These are phyloP conservation scores for Sphaerostilbella broomeana DNA, from an alignment of 2,329 filamentous ascomycete genomes.

Conservation along the genomic window DNA sequence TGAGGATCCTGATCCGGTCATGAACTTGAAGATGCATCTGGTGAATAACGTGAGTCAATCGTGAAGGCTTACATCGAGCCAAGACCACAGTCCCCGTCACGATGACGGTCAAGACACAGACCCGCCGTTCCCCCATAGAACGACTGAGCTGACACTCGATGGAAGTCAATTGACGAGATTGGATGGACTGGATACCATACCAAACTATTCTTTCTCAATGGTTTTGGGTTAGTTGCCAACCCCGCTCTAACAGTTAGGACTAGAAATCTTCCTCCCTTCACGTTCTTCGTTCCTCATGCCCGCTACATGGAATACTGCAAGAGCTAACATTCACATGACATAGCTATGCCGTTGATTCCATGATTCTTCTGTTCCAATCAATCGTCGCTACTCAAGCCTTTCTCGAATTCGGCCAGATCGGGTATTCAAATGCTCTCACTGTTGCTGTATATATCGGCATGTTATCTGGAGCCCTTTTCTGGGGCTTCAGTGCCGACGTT, in stretches of 20 bases:
- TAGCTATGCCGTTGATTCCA: conserved; percentile 42
- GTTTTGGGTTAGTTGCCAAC: conserved; percentile 40
- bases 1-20: conserved; percentile 53
- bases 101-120: conserved; percentile 2
- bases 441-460: conserved; percentile 55
- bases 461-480: conserved; percentile 56
- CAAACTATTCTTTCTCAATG: conserved; percentile 56
- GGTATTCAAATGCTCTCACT: conserved; percentile 51
- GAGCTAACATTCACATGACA: no score
- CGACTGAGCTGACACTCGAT: conserved; percentile 2
- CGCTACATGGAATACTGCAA: no score
- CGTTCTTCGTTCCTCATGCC: background rate
- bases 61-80: conserved; percentile 3
- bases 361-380: conserved; percentile 50
- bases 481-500: conserved; percentile 61
- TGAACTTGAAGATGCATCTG: conserved; percentile 62
- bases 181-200: conserved; percentile 54
- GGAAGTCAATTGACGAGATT: conserved; percentile 49
- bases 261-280: background rate
- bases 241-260: background rate
- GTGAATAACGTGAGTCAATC: conserved; percentile 55
- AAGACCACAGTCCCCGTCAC: conserved; percentile 1
- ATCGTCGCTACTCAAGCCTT: conserved; percentile 54
- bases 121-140: background rate
- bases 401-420: conserved; percentile 49